Percentiles rank a stretch among this genome's conserved stretches.
Evolutionary conservation across 805 yeast genomes (phyloP).

Genomic region (Candida ponderosae): DNA sequence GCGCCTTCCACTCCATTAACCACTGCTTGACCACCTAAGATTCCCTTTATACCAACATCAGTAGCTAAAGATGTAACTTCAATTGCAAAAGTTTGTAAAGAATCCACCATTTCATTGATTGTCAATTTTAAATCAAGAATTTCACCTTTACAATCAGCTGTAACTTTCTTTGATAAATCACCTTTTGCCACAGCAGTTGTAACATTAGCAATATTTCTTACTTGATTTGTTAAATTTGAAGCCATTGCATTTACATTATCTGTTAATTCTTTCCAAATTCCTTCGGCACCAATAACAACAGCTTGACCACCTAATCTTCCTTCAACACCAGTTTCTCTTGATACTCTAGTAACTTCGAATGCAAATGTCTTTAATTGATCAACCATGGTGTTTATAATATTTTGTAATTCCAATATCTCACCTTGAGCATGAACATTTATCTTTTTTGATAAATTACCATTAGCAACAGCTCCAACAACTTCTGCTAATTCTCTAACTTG

Average conservation of each 20-base stretch:
- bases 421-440: constrained; percentile 89
- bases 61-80: constrained; percentile 88
- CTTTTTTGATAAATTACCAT: constrained; percentile 77
- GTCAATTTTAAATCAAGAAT: constrained; percentile 79
- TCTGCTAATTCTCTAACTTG: constrained; percentile 87
- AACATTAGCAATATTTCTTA: constrained; percentile 80
- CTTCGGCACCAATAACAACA: constrained; percentile 72
- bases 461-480: constrained; percentile 88
- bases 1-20: constrained; percentile 86
- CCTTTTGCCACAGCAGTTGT: constrained; percentile 88
- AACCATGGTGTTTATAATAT: constrained; percentile 85
- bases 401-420: constrained; percentile 74
- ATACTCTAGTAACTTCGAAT: constrained; percentile 81
- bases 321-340: constrained; percentile 84
- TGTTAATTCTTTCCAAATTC: constrained; percentile 84
- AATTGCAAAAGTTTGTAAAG: constrained; percentile 77
- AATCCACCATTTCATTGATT: constrained; percentile 89
- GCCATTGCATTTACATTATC: constrained; percentile 93
- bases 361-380: constrained; percentile 83
- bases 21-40: constrained; percentile 86
- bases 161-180: constrained; percentile 76
- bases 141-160: constrained; percentile 88
- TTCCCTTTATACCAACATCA: constrained; percentile 91
- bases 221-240: constrained; percentile 76
- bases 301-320: constrained; percentile 89